Evolutionary conservation across 1,284 basidiomycete species (phyloP), one percentile per base, ranked within the genome.

Genomic region (Neonothopanus nambi): DNA sequence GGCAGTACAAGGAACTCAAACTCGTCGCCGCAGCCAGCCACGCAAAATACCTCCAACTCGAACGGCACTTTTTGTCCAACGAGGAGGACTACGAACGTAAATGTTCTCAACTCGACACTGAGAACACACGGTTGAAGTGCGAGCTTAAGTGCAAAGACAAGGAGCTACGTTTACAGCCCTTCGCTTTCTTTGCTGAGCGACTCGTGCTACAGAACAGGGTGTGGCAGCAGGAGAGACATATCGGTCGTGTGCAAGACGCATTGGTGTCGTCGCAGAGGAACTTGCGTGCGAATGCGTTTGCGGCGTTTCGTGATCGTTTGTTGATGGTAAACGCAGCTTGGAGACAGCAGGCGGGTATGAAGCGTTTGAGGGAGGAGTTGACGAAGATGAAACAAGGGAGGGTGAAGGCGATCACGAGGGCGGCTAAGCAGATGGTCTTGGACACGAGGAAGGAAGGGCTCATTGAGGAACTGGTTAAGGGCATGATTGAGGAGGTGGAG

Each of bases 381-480:
- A 70, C 68, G 57, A 63, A 59, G 57, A 54, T 72, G 57, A 70
- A 68, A 57, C 61, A 65, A 43, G 63, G 63, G 6, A 59, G 70
- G 41, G 68, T 66, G 11, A 63, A 65, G n/a, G 70, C 65, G 7
- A 66, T 75, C 36, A 70, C 67, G 5, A 70, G 67, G 7, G 70
- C 70, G 0, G 74, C 73, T 41, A 70, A 72, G 62, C 68, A 72
- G 49, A 74, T 75, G 72, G 71, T 70, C 30, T 54, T 69, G 49
- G 75, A 76, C 51, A 70, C 74, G 44, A 65, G 69, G 59, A 72
- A 71, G 61, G 72, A 76, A 52, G 62, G 70, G 18, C 56, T 75
- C 64, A 63, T 74, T n/a, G 71, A 73, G 48, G 72, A 73, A 56
- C 68, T 72, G 38, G 70, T 75, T 37, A 70, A 70, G 56, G 74